phyloP scores from a whole-genome alignment of 2,329 filamentous ascomycete species.

The Coniochaeta sp. region DNA sequence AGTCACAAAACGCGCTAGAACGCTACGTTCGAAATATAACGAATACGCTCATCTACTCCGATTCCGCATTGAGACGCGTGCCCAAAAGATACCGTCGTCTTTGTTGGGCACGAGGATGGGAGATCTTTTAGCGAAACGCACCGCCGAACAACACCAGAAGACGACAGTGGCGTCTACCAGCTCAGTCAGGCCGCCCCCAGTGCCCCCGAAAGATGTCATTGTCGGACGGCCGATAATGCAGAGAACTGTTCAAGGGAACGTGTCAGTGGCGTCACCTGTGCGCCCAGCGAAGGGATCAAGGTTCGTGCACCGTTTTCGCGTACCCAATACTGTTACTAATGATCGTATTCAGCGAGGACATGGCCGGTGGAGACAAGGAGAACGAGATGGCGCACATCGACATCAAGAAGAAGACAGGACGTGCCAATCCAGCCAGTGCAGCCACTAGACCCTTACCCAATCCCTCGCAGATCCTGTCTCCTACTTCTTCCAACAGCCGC shows the following conservation, averaged over 20 bases:
- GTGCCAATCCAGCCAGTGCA: slow-evolving; percentile 29
- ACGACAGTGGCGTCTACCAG: slow-evolving; percentile 12
- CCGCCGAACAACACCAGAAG: slow-evolving; percentile 32
- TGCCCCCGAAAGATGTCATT: slow-evolving; percentile 41
- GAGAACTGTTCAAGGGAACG: not conserved
- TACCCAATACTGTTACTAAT: slow-evolving; percentile 10
- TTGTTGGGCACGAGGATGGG: slow-evolving; percentile 76
- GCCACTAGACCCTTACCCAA: slow-evolving; percentile 21
- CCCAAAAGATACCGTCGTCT: slow-evolving; percentile 81
- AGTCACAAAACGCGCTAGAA: slow-evolving; percentile 85
- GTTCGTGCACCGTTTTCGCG: slow-evolving; percentile 29
- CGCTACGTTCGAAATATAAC: slow-evolving; percentile 81
- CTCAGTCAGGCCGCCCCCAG: slow-evolving; percentile 31
- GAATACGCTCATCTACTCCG: slow-evolving; percentile 80
- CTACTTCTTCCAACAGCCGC: slow-evolving; percentile 74
- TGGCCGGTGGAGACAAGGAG: slow-evolving; percentile 66
- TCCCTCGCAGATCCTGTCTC: slow-evolving; percentile 64
- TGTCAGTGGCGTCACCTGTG: slow-evolving; percentile 8
- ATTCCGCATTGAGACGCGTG: slow-evolving; percentile 81
- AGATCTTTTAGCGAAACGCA: slow-evolving; percentile 57
- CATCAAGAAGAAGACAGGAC: slow-evolving; percentile 60
- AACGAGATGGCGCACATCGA: slow-evolving; percentile 55
- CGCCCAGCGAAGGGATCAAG: slow-evolving; percentile 40
- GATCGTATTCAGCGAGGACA: slow-evolving; percentile 47
- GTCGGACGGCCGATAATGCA: slow-evolving; percentile 11